Percentiles rank a stretch among this genome's conserved stretches.
phyloP scores from a whole-genome alignment of 495 filamentous ascomycete genomes.

The Penicillium egyptiacum region DNA sequence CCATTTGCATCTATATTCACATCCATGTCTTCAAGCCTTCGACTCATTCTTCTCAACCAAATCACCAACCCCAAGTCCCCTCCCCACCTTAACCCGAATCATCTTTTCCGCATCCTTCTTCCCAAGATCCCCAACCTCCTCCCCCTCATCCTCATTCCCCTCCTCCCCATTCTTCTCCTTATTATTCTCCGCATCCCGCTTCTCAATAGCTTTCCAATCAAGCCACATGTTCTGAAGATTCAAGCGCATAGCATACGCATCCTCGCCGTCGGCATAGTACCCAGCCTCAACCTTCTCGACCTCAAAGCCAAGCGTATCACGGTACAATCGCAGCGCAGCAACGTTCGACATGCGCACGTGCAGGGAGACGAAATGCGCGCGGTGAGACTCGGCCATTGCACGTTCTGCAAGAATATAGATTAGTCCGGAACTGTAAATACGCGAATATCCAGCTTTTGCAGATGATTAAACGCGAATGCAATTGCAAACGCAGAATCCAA shows the following conservation, averaged over 20 bases:
- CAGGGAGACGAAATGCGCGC: conserved; percentile 87
- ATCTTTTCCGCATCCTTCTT: conserved; percentile 52
- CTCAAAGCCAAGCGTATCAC: conserved; percentile 88
- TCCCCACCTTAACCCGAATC: conserved; percentile 75
- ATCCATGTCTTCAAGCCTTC: conserved; percentile 15
- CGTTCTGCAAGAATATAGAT: conserved; percentile 56
- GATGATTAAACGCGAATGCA: neutral
- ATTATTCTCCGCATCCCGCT: conserved; percentile 40
- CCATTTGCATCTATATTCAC: neutral
- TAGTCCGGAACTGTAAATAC: neutral
- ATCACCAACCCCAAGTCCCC: conserved; percentile 78
- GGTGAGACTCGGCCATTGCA: conserved; percentile 94
- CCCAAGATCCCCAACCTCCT: conserved; percentile 53
- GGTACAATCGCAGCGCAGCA: conserved; percentile 87
- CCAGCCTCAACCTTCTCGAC: conserved; percentile 86
- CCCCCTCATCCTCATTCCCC: conserved; percentile 36
- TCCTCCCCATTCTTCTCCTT: conserved; percentile 36
- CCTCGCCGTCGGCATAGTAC: conserved; percentile 98
- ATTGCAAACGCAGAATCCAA: neutral
- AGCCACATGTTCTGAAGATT: conserved; percentile 66
- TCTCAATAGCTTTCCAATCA: conserved; percentile 47
- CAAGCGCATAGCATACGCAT: conserved; percentile 91
- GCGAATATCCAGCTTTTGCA: neutral
- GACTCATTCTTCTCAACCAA: conserved; percentile 77
- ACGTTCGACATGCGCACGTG: conserved; percentile 93